These are phyloP conservation scores for Retiboletus flavoniger DNA, from an alignment of 1,284 basidiomycete species.

Conservation along the genomic window DNA sequence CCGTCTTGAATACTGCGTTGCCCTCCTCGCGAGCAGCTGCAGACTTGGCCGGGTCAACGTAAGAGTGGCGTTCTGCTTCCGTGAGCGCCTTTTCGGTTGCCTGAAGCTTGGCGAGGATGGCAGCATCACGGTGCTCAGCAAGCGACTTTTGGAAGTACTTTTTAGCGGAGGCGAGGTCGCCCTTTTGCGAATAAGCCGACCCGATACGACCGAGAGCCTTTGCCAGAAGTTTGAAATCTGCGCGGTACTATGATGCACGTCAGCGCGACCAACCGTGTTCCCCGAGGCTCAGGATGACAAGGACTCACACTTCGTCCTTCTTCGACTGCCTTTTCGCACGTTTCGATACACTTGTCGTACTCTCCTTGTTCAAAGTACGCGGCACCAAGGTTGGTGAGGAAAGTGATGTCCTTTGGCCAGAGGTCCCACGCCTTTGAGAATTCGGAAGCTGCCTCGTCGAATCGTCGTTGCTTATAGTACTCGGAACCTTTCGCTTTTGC, in stretches of 20 bases:
- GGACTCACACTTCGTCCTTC: constrained; percentile 73
- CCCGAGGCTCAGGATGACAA: neutral
- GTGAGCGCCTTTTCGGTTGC: constrained; percentile 78
- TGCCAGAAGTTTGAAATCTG: constrained; percentile 79
- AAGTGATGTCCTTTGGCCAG: constrained; percentile 93
- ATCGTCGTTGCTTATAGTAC: constrained; percentile 84
- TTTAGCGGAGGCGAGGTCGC: constrained; percentile 77
- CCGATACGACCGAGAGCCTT: constrained; percentile 92
- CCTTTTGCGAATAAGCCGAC: constrained; percentile 81
- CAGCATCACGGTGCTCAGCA: constrained; percentile 95
- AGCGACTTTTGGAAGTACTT: constrained; percentile 91
- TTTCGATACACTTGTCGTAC: constrained; percentile 88
- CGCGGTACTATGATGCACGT: constrained; percentile 54
- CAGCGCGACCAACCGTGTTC: neutral
- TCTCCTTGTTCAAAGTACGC: constrained; percentile 93
- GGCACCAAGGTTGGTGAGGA: constrained; percentile 84
- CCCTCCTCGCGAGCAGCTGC: constrained; percentile 88
- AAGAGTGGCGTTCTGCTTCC: constrained; percentile 79
- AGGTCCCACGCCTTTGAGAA: constrained; percentile 91
- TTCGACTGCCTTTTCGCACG: constrained; percentile 92
- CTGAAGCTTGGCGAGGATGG: constrained; percentile 89
- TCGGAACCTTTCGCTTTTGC: constrained; percentile 79
- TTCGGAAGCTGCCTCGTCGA: constrained; percentile 68
- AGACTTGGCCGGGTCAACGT: constrained; percentile 87
- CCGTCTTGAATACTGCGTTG: constrained; percentile 88